phyloP scores from a whole-genome alignment of 2,329 filamentous ascomycete species.

The Diaporthe caulivora region DNA sequence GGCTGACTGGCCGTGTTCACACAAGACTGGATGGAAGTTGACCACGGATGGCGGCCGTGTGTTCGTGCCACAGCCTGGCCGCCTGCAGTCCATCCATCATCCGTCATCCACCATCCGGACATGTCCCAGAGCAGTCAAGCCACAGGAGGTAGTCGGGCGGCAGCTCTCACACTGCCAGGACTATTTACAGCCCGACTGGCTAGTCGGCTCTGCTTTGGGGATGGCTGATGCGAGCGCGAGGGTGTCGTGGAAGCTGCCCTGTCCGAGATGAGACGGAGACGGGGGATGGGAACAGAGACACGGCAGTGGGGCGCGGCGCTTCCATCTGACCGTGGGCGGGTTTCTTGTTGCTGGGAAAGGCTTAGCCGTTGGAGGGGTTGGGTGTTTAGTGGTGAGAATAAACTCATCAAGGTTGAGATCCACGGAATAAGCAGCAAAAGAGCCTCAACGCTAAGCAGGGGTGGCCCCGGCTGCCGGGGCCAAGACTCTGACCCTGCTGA shows the following conservation, averaged over 20 bases:
- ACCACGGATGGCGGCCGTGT: not conserved
- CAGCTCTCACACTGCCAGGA: not conserved
- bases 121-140: not conserved
- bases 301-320: not conserved
- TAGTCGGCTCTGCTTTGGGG: not conserved
- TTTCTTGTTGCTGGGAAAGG: constrained; percentile 5
- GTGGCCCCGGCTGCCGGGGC: not conserved
- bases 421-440: constrained; percentile 29
- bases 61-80: not conserved
- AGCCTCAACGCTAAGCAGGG: constrained; percentile 28
- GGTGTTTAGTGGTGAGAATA: constrained; percentile 23
- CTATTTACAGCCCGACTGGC: not conserved
- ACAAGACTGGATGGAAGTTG: not conserved
- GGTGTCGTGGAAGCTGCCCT: constrained; percentile 4
- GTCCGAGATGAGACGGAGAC: constrained; percentile 15
- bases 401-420: constrained; percentile 23
- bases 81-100: not conserved
- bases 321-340: not conserved
- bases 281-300: not conserved
- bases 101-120: not conserved
- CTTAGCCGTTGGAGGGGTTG: not conserved
- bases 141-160: not conserved
- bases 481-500: constrained; percentile 11
- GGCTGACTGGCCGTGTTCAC: not conserved
- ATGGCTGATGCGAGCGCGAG: constrained; percentile 3